Base-by-base conservation (phyloP, 805 yeast genomes). In the Nakazawaea wyomingensis region DNA sequence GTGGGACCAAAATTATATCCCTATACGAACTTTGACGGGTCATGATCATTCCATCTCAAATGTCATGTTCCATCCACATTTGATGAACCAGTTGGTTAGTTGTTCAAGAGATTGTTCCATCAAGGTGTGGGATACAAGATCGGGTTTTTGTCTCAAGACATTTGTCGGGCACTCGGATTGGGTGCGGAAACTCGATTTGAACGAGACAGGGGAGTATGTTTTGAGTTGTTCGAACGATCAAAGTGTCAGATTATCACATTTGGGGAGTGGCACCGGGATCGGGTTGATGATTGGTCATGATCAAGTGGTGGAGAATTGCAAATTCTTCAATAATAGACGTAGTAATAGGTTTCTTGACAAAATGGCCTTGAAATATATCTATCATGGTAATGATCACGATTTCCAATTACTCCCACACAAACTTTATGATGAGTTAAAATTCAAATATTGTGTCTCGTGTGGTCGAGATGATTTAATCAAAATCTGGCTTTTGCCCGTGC, bases 11-110 rank as follows among this genome's bases (percentile, higher is more conserved):
- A 67, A 74, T 11, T 73, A 68, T 32, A 11, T 29, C 14, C 74
- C 82, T 35, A 56, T 77, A 1, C 69, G 87, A 29, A 78, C 88
- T 1, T 61, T 90, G 18, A 64, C 80, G 0, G 96, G 96, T 10
- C 98, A 90, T 62, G 95, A 88, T 47, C 96, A 90, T 57, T 77
- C 93, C 1, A 79, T 90, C 0, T 85, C 95, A 0, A 64, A 76
- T 0, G 66, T 86, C 6, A 63, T 66, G 11, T 81, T 84, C 55
- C 70, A 78, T 16, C 60, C 55, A 3, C 54, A 66, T 4, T 64
- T 71, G 27, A 74, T 79, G 2, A 62, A 64, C 21, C 67, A 67
- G 13, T 55, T 82, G 14, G 74, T 80, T 42, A 75, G 83, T 10
- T 78, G 79, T 24, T 80, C 88, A 1, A 65, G 90, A 45, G 91